Evolutionary conservation across 1,284 basidiomycete species (phyloP).

Genomic region (Sporisorium iseilematis-ciliati): DNA sequence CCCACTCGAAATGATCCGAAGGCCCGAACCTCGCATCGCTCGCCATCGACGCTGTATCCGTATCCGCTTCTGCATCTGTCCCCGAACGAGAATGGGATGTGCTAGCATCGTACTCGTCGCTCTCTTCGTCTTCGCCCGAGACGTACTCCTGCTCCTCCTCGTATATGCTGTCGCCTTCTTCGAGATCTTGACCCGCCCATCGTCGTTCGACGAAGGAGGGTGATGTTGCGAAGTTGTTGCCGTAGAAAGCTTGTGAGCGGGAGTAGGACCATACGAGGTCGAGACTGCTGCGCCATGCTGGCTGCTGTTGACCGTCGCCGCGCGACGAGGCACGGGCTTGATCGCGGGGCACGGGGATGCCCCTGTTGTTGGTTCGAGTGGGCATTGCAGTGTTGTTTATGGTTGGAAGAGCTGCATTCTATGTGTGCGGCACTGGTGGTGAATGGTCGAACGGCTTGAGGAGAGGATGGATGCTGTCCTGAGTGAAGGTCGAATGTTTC

Average conservation of each 20-base stretch:
- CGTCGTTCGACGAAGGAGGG: slow-evolving; percentile 65
- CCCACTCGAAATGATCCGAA: slow-evolving; percentile 44
- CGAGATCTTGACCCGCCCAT: slow-evolving; percentile 64
- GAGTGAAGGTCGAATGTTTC: no score
- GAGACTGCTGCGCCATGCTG: slow-evolving; percentile 59
- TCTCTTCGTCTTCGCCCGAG: slow-evolving; percentile 35
- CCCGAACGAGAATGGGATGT: slow-evolving; percentile 27
- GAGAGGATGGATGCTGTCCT: no score
- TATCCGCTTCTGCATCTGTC: slow-evolving; percentile 46
- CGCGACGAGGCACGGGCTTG: slow-evolving; percentile 20
- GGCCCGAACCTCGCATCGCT: slow-evolving; percentile 38
- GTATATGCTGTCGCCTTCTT: slow-evolving; percentile 55
- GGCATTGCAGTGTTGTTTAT: slow-evolving; percentile 20
- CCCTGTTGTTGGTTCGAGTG: slow-evolving; percentile 26
- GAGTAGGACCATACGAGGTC: slow-evolving; percentile 69
- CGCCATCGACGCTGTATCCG: slow-evolving; percentile 32
- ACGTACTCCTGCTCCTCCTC: slow-evolving; percentile 55
- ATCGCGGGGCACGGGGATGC: slow-evolving; percentile 42
- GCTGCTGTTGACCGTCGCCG: slow-evolving; percentile 38
- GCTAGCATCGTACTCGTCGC: slow-evolving; percentile 22
- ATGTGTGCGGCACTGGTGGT: background rate
- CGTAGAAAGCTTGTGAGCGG: slow-evolving; percentile 68
- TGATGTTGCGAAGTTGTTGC: slow-evolving; percentile 68
- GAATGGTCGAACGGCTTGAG: no score
- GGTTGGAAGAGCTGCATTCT: slow-evolving; percentile 17